Percentiles rank a stretch among this genome's conserved stretches.
Conservation (phyloP, 2,329 filamentous ascomycete species). For the Aotearoamyces nothofagi region DNA sequence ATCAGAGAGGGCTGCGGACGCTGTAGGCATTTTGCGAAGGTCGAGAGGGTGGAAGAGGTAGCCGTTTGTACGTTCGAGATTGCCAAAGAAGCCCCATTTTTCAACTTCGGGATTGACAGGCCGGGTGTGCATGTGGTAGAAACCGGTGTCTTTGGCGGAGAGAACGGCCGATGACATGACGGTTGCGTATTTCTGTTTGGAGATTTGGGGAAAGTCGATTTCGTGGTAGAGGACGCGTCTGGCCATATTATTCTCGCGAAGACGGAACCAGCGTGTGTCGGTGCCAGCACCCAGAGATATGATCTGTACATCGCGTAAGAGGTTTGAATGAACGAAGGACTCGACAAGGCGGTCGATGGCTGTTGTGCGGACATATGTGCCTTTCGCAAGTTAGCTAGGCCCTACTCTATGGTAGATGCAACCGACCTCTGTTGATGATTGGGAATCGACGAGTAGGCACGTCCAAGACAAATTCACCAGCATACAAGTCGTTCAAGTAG, state of each 20-base stretch:
- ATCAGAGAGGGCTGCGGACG: constrained; percentile 22
- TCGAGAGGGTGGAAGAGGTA: constrained; percentile 33
- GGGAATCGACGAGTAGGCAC: constrained; percentile 54
- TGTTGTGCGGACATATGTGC: constrained; percentile 81
- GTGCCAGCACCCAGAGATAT: constrained; percentile 88
- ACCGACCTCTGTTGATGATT: constrained; percentile 80
- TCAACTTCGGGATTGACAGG: neutral
- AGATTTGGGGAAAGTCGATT: constrained; percentile 71
- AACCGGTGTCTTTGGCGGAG: neutral
- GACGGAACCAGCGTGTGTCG: constrained; percentile 74
- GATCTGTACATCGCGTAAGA: constrained; percentile 47
- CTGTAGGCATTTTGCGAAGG: constrained; percentile 14
- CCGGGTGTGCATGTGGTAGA: constrained; percentile 1
- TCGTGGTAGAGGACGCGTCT: constrained; percentile 65
- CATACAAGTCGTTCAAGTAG: constrained; percentile 74
- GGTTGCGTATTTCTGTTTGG: constrained; percentile 31
- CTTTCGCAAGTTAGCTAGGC: constrained; percentile 26
- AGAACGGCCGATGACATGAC: constrained; percentile 8
- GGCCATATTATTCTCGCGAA: constrained; percentile 25
- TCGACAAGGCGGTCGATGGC: constrained; percentile 68
- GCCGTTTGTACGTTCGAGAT: neutral
- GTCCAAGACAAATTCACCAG: constrained; percentile 49
- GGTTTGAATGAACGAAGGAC: constrained; percentile 42
- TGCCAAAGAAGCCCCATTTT: constrained; percentile 1
- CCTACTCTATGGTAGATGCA: neutral